These are phyloP conservation scores for Lipomyces starkeyi DNA, from an alignment of 805 yeast genomes.

Conservation along the genomic window DNA sequence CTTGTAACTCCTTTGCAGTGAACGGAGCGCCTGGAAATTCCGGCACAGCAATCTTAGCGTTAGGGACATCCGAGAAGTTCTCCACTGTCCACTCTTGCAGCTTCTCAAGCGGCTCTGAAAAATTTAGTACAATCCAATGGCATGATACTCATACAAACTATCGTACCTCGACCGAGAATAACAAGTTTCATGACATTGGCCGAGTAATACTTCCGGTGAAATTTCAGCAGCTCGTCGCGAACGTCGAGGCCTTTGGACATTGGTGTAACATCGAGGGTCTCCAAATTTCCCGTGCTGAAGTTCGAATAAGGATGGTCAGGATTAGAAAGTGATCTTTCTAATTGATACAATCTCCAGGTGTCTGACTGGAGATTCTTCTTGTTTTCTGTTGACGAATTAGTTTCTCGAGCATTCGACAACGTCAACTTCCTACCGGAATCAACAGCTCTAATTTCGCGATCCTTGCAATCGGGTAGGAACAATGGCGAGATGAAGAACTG, in stretches of 20 bases:
- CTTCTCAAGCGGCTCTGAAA: conserved; percentile 65
- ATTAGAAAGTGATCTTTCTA: conserved; percentile 76
- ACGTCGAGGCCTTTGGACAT: conserved; percentile 66
- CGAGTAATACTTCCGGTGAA: conserved; percentile 74
- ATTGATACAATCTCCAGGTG: conserved; percentile 84
- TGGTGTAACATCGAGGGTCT: conserved; percentile 76
- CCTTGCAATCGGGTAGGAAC: conserved; percentile 75
- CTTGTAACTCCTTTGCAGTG: conserved; percentile 52
- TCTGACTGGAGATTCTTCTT: conserved; percentile 92
- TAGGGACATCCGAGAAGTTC: conserved; percentile 67
- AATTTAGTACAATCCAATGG: neutral
- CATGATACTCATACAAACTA: too few species aligned
- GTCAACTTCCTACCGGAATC: conserved; percentile 59
- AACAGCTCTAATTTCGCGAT: conserved; percentile 91
- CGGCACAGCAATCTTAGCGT: conserved; percentile 51
- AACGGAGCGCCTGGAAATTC: conserved; percentile 57
- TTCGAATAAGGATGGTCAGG: conserved; percentile 81
- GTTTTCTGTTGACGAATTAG: conserved; percentile 58
- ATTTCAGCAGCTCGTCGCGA: conserved; percentile 78
- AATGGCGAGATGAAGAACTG: conserved; percentile 90
- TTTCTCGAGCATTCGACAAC: neutral
- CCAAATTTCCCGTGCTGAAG: conserved; percentile 86
- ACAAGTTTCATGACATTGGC: conserved; percentile 89
- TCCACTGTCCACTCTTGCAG: conserved; percentile 73
- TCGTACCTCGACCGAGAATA: conserved; percentile 65